Evolutionary conservation across 345 rosid genomes (phyloP).

Genomic region (Populus pruinosa): DNA sequence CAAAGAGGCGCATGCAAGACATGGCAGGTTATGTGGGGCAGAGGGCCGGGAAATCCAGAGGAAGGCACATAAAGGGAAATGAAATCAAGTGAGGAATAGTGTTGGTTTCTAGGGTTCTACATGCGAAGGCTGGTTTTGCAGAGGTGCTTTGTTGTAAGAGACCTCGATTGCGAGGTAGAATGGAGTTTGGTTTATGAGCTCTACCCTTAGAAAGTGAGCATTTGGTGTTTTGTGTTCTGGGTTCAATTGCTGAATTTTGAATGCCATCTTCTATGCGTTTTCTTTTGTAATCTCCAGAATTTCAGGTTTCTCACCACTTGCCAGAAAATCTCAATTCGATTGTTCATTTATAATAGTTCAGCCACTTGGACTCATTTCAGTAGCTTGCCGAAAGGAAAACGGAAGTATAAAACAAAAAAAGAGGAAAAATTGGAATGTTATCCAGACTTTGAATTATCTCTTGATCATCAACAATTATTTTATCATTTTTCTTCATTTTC

Average conservation of each 20-base stretch:
- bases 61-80: conserved; percentile 37
- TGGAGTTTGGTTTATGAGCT: neutral
- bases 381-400: too few relatives aligned
- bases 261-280: conserved; percentile 3
- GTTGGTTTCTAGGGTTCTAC: neutral
- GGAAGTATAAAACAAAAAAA: too few relatives aligned
- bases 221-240: neutral
- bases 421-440: too few relatives aligned
- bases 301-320: neutral
- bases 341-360: too few relatives aligned
- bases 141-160: neutral
- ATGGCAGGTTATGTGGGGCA: conserved; percentile 39
- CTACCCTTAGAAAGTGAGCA: neutral
- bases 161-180: neutral
- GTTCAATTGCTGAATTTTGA: conserved; percentile 6
- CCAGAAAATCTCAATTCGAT: neutral
- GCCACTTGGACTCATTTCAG: too few relatives aligned
- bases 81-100: neutral
- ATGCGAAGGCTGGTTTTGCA: neutral
- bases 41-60: conserved; percentile 45
- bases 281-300: neutral
- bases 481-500: too few relatives aligned
- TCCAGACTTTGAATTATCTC: too few relatives aligned
- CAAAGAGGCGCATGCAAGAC: conserved; percentile 44
- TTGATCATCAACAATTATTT: too few relatives aligned